phyloP scores from a whole-genome alignment of 1,284 basidiomycete genomes.

The Ceratobasidium sp. region DNA sequence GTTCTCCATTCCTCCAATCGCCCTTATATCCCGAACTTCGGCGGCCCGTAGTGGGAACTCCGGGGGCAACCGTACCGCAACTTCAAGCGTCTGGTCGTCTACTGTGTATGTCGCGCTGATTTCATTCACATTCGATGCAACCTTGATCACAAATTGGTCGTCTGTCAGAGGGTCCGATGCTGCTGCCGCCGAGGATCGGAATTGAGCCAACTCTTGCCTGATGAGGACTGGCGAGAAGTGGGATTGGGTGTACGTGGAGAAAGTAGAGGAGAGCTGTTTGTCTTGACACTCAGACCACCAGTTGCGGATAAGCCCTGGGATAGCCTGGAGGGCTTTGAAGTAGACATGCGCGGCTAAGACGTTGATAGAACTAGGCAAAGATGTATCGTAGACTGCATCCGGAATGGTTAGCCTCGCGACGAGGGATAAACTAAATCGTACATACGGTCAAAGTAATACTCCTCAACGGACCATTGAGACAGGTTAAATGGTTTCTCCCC shows the following conservation, averaged over 20 bases:
- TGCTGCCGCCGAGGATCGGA: conserved; percentile 70
- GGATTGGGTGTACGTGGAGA: conserved; percentile 85
- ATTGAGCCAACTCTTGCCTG: conserved; percentile 80
- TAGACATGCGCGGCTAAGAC: conserved; percentile 91
- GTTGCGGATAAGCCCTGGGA: conserved; percentile 85
- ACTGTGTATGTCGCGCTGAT: conserved; percentile 86
- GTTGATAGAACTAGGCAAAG: conserved; percentile 68
- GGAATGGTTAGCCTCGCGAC: conserved; percentile 38
- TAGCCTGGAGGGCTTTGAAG: conserved; percentile 83
- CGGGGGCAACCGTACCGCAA: conserved; percentile 85
- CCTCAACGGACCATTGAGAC: conserved; percentile 86
- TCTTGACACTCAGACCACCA: conserved; percentile 94
- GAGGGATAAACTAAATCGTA: conserved; percentile 3
- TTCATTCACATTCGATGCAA: conserved; percentile 75
- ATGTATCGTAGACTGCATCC: conserved; percentile 72
- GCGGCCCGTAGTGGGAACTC: conserved; percentile 94
- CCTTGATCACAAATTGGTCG: conserved; percentile 86
- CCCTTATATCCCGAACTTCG: conserved; percentile 87
- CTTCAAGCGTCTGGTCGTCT: conserved; percentile 93
- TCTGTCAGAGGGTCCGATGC: conserved; percentile 77
- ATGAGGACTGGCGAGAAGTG: conserved; percentile 94
- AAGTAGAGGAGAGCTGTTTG: conserved; percentile 82
- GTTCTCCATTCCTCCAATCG: conserved; percentile 90
- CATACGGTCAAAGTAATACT: conserved; percentile 86
- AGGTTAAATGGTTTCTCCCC: conserved; percentile 77